Percentiles rank a stretch among this genome's conserved stretches.
Conservation (phyloP, 2,329 filamentous ascomycete species). For the Apiospora rasikravindrae region DNA sequence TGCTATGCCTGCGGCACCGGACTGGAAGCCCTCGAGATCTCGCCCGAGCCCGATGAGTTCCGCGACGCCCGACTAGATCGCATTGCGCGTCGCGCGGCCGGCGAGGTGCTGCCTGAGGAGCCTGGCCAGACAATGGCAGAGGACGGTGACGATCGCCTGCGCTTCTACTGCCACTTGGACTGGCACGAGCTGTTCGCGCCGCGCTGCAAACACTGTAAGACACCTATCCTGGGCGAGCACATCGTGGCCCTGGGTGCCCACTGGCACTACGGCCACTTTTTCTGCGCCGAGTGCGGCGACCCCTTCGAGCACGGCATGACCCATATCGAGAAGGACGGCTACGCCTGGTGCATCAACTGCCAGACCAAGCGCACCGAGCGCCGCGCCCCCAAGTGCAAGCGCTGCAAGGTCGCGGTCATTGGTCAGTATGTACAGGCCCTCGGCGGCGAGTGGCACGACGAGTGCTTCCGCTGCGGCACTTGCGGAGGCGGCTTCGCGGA, state of each 20-base stretch:
- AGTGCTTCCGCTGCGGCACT: conserved; percentile 82
- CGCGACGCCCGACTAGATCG: conserved; percentile 74
- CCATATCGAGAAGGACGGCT: conserved; percentile 92
- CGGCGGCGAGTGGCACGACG: conserved; percentile 90
- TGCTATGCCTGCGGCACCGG: conserved; percentile 87
- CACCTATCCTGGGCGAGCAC: conserved; percentile 94
- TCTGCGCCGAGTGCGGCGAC: conserved; percentile 98
- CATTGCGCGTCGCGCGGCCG: conserved; percentile 66
- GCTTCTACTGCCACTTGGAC: conserved; percentile 98
- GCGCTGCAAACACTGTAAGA: conserved; percentile 93
- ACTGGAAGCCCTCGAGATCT: conserved; percentile 95
- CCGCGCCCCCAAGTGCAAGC: conserved; percentile 84
- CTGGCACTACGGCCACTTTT: conserved; percentile 98
- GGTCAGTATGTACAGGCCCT: conserved; percentile 90
- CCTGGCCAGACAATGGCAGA: conserved; percentile 69
- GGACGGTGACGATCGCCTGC: conserved; percentile 73
- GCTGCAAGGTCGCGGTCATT: conserved; percentile 82
- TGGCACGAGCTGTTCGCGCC: conserved; percentile 95
- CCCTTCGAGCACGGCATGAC: conserved; percentile 78
- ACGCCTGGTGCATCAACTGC: conserved; percentile 94
- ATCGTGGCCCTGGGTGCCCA: conserved; percentile 92
- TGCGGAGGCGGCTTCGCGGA: conserved; percentile 67
- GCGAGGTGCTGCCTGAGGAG: conserved; percentile 65
- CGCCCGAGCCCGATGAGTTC: conserved; percentile 80
- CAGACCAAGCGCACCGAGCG: conserved; percentile 92